Evolutionary conservation across 345 rosid species (phyloP), one percentile per base, ranked within the genome.

Genomic region (Pistacia atlantica): DNA sequence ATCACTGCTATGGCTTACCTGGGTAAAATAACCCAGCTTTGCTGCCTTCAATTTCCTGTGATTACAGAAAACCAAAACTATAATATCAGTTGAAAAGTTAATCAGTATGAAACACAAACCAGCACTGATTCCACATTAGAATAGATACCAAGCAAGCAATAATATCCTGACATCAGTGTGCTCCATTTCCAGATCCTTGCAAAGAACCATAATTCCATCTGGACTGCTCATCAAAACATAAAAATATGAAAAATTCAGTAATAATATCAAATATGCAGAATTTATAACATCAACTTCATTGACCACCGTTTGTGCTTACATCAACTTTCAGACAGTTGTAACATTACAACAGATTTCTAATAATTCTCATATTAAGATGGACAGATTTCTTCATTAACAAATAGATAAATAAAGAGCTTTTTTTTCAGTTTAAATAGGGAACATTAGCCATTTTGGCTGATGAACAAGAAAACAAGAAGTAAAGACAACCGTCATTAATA

Each of bases 21-120:
- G 70, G 20, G 88, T 84, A 69, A 88, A 88, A 77, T 86, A 86
- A 11, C 89, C 91, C 74, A 81, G 87, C 83, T 60, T 83, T 74
- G 80, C 78, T 62, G 89, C 89, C 81, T 84, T 83, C 83, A 88
- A 51, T 73, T 88, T 88, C 91, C 91, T 84, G 82, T 75, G 56
- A 65, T 56, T 62, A 51, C 48, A 67, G 37, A 80, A 8, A 38
- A 74, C 22, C 33, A 72, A 35, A 57, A 18, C 73, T 55, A 64
- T 45, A 76, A 52, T 6, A 20, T 18, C 28, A 51, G 56, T 45
- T 49, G 51, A 76, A 67, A 68, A 51, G 49, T 55, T 59, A 75
- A 13, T 57, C 2, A 28, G 14, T 66, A 37, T 8, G 17, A 48
- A 71, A 59, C 17, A 8, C 18, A 59, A 64, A 10, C 12, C 38